phyloP scores from a whole-genome alignment of 352 stramenopile genomes.

The Pythium plurisporium region DNA sequence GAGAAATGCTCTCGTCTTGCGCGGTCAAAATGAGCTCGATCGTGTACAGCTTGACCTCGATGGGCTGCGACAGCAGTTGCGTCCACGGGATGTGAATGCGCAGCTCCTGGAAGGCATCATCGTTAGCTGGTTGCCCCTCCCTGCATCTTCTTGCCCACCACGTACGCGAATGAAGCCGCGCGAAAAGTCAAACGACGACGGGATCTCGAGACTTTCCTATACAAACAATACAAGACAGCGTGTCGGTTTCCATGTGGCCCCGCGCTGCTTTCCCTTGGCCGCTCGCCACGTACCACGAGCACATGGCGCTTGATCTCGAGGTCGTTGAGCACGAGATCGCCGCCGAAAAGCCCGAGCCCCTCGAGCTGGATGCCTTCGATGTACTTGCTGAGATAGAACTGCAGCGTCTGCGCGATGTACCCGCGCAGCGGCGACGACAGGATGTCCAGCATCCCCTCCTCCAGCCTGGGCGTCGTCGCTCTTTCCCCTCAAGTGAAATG shows the following conservation, averaged over 20 bases:
- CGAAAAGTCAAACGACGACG: slow-evolving; percentile 84
- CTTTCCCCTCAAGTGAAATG: not conserved
- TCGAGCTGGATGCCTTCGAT: slow-evolving; percentile 87
- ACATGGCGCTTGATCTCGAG: slow-evolving; percentile 88
- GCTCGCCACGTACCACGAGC: slow-evolving; percentile 27
- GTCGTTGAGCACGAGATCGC: slow-evolving; percentile 85
- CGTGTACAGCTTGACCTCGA: slow-evolving; percentile 87
- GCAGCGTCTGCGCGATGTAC: slow-evolving; percentile 84
- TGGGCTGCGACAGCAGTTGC: slow-evolving; percentile 81
- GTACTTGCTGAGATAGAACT: slow-evolving; percentile 89
- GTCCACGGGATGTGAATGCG: slow-evolving; percentile 88
- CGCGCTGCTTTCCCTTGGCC: not conserved
- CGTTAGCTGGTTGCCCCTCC: too few species aligned
- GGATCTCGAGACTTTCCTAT: slow-evolving; percentile 80
- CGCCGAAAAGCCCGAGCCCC: slow-evolving; percentile 77
- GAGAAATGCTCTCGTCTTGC: slow-evolving; percentile 19
- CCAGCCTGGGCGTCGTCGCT: not conserved
- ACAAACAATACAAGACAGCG: too few species aligned
- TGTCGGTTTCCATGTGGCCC: too few species aligned
- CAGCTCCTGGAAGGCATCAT: slow-evolving; percentile 66
- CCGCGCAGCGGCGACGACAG: slow-evolving; percentile 78
- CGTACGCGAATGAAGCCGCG: slow-evolving; percentile 77
- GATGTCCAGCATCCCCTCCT: slow-evolving; percentile 69
- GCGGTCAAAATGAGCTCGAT: slow-evolving; percentile 84
- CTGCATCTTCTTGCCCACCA: too few species aligned